Evolutionary conservation across 2,329 filamentous ascomycete genomes (phyloP), one percentile per base, ranked within the genome.

Genomic region (Aspergillus carbonarius): DNA sequence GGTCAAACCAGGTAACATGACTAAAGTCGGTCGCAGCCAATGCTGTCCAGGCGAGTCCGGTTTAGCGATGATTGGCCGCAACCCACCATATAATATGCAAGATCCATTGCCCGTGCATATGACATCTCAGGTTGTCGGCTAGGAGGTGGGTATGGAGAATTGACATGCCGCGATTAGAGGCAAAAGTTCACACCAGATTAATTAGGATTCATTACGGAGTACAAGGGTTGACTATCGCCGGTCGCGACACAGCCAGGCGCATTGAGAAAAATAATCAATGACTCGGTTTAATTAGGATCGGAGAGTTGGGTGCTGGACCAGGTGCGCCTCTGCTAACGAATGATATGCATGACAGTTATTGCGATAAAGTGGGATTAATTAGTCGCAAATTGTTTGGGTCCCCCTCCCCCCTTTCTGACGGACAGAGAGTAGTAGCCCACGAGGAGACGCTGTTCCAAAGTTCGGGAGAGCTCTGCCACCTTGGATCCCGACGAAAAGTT

Each of bases 21-120:
- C 55, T 50, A 42, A 42, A 46, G 37, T 15, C 25, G 39, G 39
- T 32, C 51, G 32, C 44, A 54, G 52, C 58, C 52, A 58, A 60
- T 52, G 37, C 46, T 25, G 58, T 52, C 46, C 52, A 59, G 52
- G 52, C 37, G 44, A 60, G 13, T 40, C 56, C 51, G 49, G 52
- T 55, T 56, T 52, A 46, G 52, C 30, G 8, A 47, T 61, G 54
- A 66, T 64, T 66, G 62, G 62, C 40, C n/a, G 56, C 42, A 48
- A 52, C 46, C 40, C 42, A 25, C 54, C 55, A 62, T 63, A 51
- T 52, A 54, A 42, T 52, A 62, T 63, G 63, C 61, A 61, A 65
- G 66, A 66, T 64, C 57, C 61, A 57, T 60, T 59, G 57, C 51
- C 60, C 59, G 54, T 70, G 69, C 70, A 72, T 72, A 73, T 72